Evolutionary conservation across 164 flowering plant genomes (phyloP), one percentile per base, ranked within the genome.

Genomic region (Berberis vulgaris): DNA sequence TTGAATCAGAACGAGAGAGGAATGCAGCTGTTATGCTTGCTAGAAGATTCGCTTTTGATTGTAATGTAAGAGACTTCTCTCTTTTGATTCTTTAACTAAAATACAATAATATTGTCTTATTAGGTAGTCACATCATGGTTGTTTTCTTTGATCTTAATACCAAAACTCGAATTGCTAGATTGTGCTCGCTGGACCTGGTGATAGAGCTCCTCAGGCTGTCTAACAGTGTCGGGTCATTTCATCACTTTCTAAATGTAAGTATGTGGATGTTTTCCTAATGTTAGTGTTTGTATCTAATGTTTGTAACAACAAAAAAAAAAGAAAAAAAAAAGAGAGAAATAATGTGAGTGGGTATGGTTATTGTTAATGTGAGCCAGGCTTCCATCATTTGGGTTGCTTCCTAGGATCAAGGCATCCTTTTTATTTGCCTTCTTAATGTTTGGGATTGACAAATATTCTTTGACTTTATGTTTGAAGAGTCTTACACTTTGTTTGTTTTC

Each of bases 11-110:
- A 69, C 75, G 91, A 61, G 97, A 95, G 61, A 81, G 99, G 64
- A 95, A 95, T 77, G 92, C 97, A 43, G 94, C 94, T 55, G 80
- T 95, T 43, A 81, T 88, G 84, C 86, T 91, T 57, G 96, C 97
- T 13, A 71, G 99, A 69, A 87, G 89, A 65, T 84, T 86, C 71
- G 97, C 99, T 45, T 80, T 77, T 43, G 94, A 95, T 61, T 87
- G 94, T 67, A 91, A 91, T 79, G 99, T 95, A 81, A 76, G 97
- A 65, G 46, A 47, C 41, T 69, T 54, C 44, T 52, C 43, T 41
- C 44, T 65, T 54, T 38, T 1, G 6, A 4, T 8, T 61, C 2
- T 46, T 9, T 11, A 41, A 13, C 6, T 45, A 38, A 40, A 7
- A 4, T 62, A 6, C 47, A n/a, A 42, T 5, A 7, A 13, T 40